phyloP scores from a whole-genome alignment of 2,329 filamentous ascomycete species.

The Verticillium tricorpus region DNA sequence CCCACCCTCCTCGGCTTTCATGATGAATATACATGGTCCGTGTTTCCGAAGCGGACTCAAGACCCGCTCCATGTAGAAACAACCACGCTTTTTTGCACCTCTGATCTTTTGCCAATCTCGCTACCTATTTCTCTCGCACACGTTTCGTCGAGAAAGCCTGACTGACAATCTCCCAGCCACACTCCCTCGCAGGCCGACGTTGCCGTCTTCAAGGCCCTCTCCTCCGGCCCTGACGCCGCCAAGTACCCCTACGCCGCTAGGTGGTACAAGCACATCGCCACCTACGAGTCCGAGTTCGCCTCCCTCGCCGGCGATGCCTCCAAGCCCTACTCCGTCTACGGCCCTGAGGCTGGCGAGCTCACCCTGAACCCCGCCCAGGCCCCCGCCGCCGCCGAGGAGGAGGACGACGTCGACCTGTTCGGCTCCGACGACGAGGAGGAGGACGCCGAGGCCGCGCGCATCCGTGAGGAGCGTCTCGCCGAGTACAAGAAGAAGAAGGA shows the following conservation, averaged over 20 bases:
- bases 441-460: conserved; percentile 76
- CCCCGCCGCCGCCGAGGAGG: conserved; percentile 64
- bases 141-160: not conserved
- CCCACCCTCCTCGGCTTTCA: conserved; percentile 22
- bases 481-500: conserved; percentile 98
- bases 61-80: conserved; percentile 79
- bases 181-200: conserved; percentile 91
- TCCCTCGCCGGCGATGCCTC: conserved; percentile 86
- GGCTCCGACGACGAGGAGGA: conserved; percentile 92
- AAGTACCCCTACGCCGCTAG: conserved; percentile 93
- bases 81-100: conserved; percentile 64
- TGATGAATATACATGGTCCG: conserved; percentile 93
- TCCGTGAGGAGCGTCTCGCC: conserved; percentile 85
- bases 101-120: conserved; percentile 45
- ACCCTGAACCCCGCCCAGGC: conserved; percentile 85
- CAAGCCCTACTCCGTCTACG: conserved; percentile 85
- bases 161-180: conserved; percentile 31
- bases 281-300: conserved; percentile 88
- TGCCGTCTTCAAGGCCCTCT: conserved; percentile 87
- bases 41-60: conserved; percentile 93
- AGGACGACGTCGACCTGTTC: conserved; percentile 90
- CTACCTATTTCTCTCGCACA: conserved; percentile 1
- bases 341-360: conserved; percentile 73
- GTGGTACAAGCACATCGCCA: conserved; percentile 98
- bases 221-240: conserved; percentile 66